Conservation (phyloP, 2,329 filamentous ascomycete species). For the Endoconidiophora laricicola region DNA sequence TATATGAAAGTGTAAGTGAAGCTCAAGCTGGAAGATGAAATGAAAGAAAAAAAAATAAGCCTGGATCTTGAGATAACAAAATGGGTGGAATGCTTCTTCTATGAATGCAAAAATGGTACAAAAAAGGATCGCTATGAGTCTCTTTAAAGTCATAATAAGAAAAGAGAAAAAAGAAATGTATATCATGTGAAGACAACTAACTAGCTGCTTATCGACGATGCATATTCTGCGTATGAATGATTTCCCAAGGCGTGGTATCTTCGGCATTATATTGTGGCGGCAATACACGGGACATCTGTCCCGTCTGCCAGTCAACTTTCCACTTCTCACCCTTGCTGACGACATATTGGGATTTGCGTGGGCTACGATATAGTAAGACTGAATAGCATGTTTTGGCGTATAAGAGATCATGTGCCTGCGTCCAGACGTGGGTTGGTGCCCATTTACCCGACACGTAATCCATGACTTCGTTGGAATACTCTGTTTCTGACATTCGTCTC, state of each 20-base stretch:
- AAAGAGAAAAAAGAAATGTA: conserved; percentile 1
- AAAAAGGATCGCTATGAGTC: too few relatives aligned
- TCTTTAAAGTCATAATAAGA: neutral
- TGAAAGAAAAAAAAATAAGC: neutral
- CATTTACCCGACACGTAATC: conserved; percentile 37
- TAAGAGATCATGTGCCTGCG: conserved; percentile 37
- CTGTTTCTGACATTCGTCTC: conserved; percentile 27
- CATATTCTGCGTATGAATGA: conserved; percentile 31
- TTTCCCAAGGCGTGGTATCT: conserved; percentile 33
- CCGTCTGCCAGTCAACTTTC: conserved; percentile 42
- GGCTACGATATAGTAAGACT: conserved; percentile 38
- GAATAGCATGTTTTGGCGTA: conserved; percentile 45
- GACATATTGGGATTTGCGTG: conserved; percentile 40
- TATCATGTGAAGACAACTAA: neutral
- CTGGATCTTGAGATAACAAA: neutral
- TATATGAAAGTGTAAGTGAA: too few relatives aligned
- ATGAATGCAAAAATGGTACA: too few relatives aligned
- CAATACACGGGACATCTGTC: conserved; percentile 34
- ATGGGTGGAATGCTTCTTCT: too few relatives aligned
- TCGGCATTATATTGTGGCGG: conserved; percentile 38
- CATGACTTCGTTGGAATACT: conserved; percentile 28
- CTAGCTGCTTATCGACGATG: conserved; percentile 14
- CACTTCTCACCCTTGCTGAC: conserved; percentile 40
- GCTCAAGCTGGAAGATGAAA: too few relatives aligned
- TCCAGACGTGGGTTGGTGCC: conserved; percentile 38